Evolutionary conservation across 2,329 filamentous ascomycete species (phyloP).

Genomic region (Blastomyces silverae): DNA sequence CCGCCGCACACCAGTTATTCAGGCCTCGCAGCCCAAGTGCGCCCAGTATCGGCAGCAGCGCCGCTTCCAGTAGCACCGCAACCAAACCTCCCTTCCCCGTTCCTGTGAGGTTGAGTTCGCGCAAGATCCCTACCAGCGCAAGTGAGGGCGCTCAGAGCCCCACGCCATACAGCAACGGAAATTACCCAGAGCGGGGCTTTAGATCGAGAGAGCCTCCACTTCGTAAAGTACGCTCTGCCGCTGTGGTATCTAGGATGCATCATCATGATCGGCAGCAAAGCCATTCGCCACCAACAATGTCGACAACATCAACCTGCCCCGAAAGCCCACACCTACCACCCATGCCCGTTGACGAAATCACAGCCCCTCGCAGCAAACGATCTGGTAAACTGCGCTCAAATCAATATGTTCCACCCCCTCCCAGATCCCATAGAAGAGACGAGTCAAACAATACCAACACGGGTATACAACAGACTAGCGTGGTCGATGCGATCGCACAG

Average conservation of each 20-base stretch:
- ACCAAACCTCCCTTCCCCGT: slow-evolving; percentile 69
- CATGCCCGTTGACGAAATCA: slow-evolving; percentile 65
- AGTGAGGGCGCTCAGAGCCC: slow-evolving; percentile 77
- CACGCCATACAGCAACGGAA: slow-evolving; percentile 52
- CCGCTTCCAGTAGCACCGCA: slow-evolving; percentile 28
- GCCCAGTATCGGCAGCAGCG: slow-evolving; percentile 39
- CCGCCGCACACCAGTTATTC: slow-evolving; percentile 58
- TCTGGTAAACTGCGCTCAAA: slow-evolving; percentile 24
- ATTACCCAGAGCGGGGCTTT: slow-evolving; percentile 51
- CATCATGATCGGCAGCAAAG: slow-evolving; percentile 43
- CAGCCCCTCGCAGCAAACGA: slow-evolving; percentile 40
- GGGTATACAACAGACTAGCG: slow-evolving; percentile 61
- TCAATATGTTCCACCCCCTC: slow-evolving; percentile 18
- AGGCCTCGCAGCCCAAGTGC: slow-evolving; percentile 48
- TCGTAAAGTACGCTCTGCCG: slow-evolving; percentile 79
- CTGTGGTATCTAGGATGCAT: slow-evolving; percentile 55
- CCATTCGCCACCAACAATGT: slow-evolving; percentile 50
- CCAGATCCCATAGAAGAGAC: slow-evolving; percentile 43
- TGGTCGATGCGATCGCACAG: slow-evolving; percentile 94
- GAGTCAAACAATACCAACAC: slow-evolving; percentile 40
- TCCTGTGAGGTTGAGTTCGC: slow-evolving; percentile 78
- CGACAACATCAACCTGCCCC: slow-evolving; percentile 58
- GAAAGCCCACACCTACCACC: slow-evolving; percentile 68
- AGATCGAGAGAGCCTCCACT: slow-evolving; percentile 55
- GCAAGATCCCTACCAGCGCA: slow-evolving; percentile 59